Conservation (phyloP, 2,329 filamentous ascomycete genomes). For the Aspergillus brunneoviolaceus region DNA sequence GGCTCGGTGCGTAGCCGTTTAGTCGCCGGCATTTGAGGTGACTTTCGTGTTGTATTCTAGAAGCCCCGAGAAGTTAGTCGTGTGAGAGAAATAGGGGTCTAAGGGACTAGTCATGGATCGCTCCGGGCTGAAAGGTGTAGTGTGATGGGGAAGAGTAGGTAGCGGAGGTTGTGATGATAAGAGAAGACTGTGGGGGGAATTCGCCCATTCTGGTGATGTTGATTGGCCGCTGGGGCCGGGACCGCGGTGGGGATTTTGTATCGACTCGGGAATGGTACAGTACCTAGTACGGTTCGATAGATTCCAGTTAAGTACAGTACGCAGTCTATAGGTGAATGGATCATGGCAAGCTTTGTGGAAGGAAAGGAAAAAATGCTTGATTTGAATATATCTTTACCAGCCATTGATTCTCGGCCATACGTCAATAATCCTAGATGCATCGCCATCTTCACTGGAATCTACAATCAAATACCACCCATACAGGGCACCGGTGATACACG, state of each 20-base stretch:
- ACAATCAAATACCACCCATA: constrained; percentile 74
- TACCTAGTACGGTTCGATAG: background rate
- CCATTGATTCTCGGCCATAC: constrained; percentile 60
- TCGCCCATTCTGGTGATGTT: background rate
- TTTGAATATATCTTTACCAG: background rate
- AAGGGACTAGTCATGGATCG: background rate
- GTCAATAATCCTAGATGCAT: constrained; percentile 66
- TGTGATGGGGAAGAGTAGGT: background rate
- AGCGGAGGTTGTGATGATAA: background rate
- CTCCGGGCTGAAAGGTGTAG: background rate
- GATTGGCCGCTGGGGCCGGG: constrained; percentile 1
- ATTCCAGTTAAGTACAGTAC: no score
- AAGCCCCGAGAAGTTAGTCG: background rate
- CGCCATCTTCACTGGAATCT: constrained; percentile 57
- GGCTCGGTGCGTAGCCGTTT: constrained; percentile 26
- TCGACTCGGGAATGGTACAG: background rate
- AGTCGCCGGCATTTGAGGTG: constrained; percentile 24
- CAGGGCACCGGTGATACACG: constrained; percentile 71
- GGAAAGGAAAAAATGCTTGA: no score
- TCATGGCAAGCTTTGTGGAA: no score
- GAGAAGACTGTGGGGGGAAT: background rate
- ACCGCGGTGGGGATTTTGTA: background rate
- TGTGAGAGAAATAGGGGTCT: background rate
- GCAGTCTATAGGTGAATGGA: background rate
- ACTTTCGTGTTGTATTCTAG: background rate